Evolutionary conservation across 2,329 filamentous ascomycete species (phyloP), one percentile per base, ranked within the genome.

Genomic region (Trichophyton benhamiae): DNA sequence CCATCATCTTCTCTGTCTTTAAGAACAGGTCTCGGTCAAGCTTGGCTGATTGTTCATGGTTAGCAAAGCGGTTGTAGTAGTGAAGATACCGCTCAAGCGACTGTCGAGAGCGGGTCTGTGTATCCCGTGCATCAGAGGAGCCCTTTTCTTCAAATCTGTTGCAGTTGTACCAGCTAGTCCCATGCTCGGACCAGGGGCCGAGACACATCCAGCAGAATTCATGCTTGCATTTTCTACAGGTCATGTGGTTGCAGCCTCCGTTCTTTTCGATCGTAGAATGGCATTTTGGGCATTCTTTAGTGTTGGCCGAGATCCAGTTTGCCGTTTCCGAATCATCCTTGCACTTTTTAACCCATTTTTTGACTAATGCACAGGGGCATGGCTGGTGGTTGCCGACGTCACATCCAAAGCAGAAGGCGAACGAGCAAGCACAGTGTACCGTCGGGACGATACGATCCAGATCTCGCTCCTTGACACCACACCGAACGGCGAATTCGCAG

Each of bases 201-300:
- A 99, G 99, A 71, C 94, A 99, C 88, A 99, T 97, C 94, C 94
- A 99, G 77, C 94, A 99, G 71, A 99, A 96, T 71, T 96, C 91
- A 71, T 96, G 87, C 70, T 91, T 90, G 78, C 91, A 96, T 74
- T 96, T 96, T 61, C 91, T 82, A 72, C 91, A 96, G 0, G 91
- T 96, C 91, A 96, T 96, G 74, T 96, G 91, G 77, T 96, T 96
- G 78, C 91, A 96, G 2, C 91, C 91, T 59, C 91, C 91, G 67
- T 99, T 99, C 83, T 99, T 99, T 76, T 99, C 94, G 52, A 99
- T 99, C 0, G 94, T 99, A 1, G 92, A 97, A 67, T 89, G 85
- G 75, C 94, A 99, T 72, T 88, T 94, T 0, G 94, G 92, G 66
- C 94, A 99, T 73, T 99, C 94, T 72, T 99, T 99, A 1, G 94